Base-by-base conservation (phyloP, 2,329 filamentous ascomycete genomes). In the Biscogniauxia sp. region DNA sequence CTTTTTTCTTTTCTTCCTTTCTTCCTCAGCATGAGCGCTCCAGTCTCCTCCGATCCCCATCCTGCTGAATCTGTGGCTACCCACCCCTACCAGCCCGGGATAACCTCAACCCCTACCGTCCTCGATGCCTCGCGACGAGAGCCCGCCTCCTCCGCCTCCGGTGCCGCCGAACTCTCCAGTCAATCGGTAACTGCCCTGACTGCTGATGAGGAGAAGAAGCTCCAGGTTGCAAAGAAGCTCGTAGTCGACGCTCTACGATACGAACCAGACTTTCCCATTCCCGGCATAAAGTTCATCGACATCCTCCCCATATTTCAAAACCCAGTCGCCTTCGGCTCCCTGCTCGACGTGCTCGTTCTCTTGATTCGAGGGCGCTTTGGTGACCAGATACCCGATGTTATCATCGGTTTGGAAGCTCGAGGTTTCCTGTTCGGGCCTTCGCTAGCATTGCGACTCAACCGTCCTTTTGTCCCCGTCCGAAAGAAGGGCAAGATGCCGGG, bases 401-500 rank as follows among this genome's bases (percentile, higher is more conserved):
- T 99, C 66, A 90, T 99, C 61, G 95, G 93, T 61, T 86, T 99
- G 54, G 95, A 99, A 72, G 94, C 94, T 67, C 87, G 95, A 63
- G 95, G 95, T 64, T 99, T 98, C 79, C 84, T 99, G 68, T 97
- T 99, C 75, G 95, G 95, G 15, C 95, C 95, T 45, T 88, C 89
- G 63, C 83, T 99, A 66, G 95, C 95, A 54, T 80, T 97, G 77
- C 85, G 87, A 64, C 82, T 98, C 61, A 90, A 90, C 66, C 90
- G 93, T 45, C 86, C 86, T 65, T 99, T 99, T 76, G 95, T 96
- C 63, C 93, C 95, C 17, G 93, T 98, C 64, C 85, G 95, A 74
- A 99, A 99, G 85, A 81, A 89, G 83, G 95, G 95, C 75, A 99
- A 99, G 85, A 85, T 99, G 68, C 95, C 95, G 6, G 95, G 95